Evolutionary conservation across 352 stramenopile genomes (phyloP), one percentile per base, ranked within the genome.

Genomic region (Pythium grandisporangium): DNA sequence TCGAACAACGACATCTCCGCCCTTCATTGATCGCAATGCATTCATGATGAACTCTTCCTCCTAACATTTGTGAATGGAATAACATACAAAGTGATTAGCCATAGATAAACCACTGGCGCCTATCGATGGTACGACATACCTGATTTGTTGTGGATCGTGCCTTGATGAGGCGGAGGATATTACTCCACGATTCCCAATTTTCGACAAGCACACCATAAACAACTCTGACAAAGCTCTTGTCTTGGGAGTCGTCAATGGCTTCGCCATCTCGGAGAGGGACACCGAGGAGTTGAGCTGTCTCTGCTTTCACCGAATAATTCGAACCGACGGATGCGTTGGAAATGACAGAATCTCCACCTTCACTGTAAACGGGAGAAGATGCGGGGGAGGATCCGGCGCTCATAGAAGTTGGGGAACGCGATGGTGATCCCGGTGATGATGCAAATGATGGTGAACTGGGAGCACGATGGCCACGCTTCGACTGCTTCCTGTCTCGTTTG

Each of bases 111-210:
- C 2, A 48, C 21, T 5, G 6, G 1, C 39, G 22, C 23, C 13
- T 10, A 6, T 19, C 17, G 12, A 45, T 14, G 11, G 6, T 12
- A 4, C 16, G 6, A 46, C 32, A 21, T 53, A 87, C 73, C 73
- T 89, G 70, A 42, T 82, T 70, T 2, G 73, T 85, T 5, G 65
- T 84, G 25, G 64, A 62, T 5, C 78, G 64, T 3, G 71, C 63
- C 44, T 84, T 88, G 45, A 91, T 82, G n/a, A 90, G 46, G 8
- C 65, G 72, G 25, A 89, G 57, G 30, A 93, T 78, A n/a, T 74
- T 84, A 39, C 72, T 86, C 81, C 81, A 93, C 1, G 72, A 56
- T 37, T 87, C 72, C 76, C 75, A 90, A 37, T 93, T 91, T 37
- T 90, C 76, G 5, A 73, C 73, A n/a, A 93, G 56, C 3, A 89